Conservation (phyloP, 129 eudicot genomes). For the Helianthus tuberosus region DNA sequence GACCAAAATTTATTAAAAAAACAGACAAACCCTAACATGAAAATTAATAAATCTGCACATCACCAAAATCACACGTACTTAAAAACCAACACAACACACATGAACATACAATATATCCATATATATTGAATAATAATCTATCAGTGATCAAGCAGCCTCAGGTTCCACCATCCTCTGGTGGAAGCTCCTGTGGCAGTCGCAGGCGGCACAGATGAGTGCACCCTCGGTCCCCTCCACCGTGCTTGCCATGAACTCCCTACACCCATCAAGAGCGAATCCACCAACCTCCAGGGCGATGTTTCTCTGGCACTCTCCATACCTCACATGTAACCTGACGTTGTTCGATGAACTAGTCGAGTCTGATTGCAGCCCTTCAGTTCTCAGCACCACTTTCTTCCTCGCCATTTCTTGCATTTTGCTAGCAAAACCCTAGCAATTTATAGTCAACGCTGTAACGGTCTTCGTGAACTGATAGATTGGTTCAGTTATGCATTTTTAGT, state of each 20-base stretch:
- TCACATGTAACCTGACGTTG: conserved; percentile 24
- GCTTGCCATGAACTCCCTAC: conserved; percentile 34
- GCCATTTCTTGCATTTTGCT: conserved; percentile 15
- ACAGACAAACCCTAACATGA: conserved; percentile 21
- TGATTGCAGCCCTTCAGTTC: neutral
- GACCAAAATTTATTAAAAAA: neutral
- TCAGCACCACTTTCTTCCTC: conserved; percentile 19
- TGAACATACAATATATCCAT: neutral
- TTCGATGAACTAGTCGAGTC: conserved; percentile 27
- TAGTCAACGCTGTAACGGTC: conserved; percentile 20
- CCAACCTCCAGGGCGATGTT: conserved; percentile 31
- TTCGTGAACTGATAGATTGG: conserved; percentile 12
- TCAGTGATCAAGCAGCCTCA: conserved; percentile 23
- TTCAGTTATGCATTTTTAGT: neutral
- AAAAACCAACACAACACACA: conserved; percentile 6
- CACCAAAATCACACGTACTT: conserved; percentile 14
- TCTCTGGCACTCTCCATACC: conserved; percentile 36
- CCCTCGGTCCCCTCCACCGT: conserved; percentile 29
- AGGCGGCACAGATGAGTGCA: conserved; percentile 34
- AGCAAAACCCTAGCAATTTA: conserved; percentile 27
- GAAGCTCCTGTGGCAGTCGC: conserved; percentile 36
- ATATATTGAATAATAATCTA: neutral
- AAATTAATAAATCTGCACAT: conserved; percentile 3
- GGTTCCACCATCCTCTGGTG: conserved; percentile 26
- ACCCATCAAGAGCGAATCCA: conserved; percentile 38